phyloP scores from a whole-genome alignment of 1,139 yeast species.

The Suhomyces ambrosiae region DNA sequence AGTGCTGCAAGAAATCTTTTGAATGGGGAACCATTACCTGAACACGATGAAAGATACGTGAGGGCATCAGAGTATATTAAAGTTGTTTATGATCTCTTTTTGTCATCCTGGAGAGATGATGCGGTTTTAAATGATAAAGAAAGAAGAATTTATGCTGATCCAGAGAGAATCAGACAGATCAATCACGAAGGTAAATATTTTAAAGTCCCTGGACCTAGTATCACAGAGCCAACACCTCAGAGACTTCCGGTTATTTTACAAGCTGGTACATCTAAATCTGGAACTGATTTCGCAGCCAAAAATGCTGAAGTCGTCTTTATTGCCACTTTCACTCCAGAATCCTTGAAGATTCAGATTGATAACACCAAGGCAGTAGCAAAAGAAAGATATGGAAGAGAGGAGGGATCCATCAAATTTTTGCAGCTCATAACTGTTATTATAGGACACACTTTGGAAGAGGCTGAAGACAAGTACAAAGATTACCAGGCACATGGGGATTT shows the following conservation, averaged over 20 bases:
- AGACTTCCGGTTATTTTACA: slow-evolving; percentile 49
- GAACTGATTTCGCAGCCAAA: slow-evolving; percentile 47
- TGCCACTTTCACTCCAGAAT: slow-evolving; percentile 30
- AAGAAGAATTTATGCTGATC: slow-evolving; percentile 39
- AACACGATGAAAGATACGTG: slow-evolving; percentile 42
- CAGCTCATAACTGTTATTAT: slow-evolving; percentile 36
- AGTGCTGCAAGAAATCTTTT: slow-evolving; percentile 43
- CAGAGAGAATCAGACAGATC: slow-evolving; percentile 42
- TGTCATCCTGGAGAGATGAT: slow-evolving; percentile 51
- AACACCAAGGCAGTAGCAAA: slow-evolving; percentile 31
- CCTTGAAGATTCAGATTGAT: slow-evolving; percentile 29
- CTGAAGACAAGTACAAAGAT: slow-evolving; percentile 32
- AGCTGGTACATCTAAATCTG: slow-evolving; percentile 50
- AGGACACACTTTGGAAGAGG: slow-evolving; percentile 40
- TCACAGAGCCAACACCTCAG: slow-evolving; percentile 47
- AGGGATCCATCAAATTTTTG: slow-evolving; percentile 37
- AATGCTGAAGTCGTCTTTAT: slow-evolving; percentile 49
- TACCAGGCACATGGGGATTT: slow-evolving; percentile 35
- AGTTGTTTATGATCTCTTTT: slow-evolving; percentile 40
- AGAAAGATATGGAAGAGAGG: slow-evolving; percentile 37
- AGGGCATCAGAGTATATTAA: slow-evolving; percentile 47
- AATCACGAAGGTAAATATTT: slow-evolving; percentile 42
- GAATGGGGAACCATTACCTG: slow-evolving; percentile 38
- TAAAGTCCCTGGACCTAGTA: slow-evolving; percentile 48
- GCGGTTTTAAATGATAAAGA: slow-evolving; percentile 34